Evolutionary conservation across 2,329 filamentous ascomycete species (phyloP).

Genomic region (Trichoderma atroviride): DNA sequence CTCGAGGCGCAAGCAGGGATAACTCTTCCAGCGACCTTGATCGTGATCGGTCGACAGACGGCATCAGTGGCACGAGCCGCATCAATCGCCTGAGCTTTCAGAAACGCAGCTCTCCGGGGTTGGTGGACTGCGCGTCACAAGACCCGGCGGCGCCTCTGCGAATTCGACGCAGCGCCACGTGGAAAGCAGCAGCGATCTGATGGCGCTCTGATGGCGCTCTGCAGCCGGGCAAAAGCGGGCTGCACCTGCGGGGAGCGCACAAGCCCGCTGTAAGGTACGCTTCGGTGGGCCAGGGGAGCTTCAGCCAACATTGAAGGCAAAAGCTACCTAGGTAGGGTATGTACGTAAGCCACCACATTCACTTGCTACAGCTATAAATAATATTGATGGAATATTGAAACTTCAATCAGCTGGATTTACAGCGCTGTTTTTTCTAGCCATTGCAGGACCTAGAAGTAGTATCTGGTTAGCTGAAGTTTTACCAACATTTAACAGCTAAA

Average conservation of each 20-base stretch:
- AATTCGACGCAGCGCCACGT: slow-evolving; percentile 16
- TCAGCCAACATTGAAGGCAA: no score
- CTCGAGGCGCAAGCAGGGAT: background rate
- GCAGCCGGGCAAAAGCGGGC: slow-evolving; percentile 19
- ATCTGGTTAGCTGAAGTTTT: no score
- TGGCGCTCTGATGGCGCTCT: slow-evolving; percentile 21
- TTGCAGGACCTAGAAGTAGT: no score
- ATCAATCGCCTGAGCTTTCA: background rate
- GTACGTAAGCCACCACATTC: no score
- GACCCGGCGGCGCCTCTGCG: slow-evolving; percentile 16
- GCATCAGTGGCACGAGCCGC: background rate
- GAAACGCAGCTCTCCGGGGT: background rate
- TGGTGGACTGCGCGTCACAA: slow-evolving; percentile 18
- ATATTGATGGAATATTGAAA: no score
- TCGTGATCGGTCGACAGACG: background rate
- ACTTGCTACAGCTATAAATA: no score
- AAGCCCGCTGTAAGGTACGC: slow-evolving; percentile 22
- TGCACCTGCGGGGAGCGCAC: slow-evolving; percentile 4
- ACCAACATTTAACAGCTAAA: no score
- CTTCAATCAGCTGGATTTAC: no score
- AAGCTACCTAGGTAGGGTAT: no score
- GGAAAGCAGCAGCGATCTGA: slow-evolving; percentile 21
- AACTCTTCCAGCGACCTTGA: background rate
- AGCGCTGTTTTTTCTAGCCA: no score
- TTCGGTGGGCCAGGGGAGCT: background rate